phyloP scores from a whole-genome alignment of 1,284 basidiomycete species.

The Peniophora sp. region DNA sequence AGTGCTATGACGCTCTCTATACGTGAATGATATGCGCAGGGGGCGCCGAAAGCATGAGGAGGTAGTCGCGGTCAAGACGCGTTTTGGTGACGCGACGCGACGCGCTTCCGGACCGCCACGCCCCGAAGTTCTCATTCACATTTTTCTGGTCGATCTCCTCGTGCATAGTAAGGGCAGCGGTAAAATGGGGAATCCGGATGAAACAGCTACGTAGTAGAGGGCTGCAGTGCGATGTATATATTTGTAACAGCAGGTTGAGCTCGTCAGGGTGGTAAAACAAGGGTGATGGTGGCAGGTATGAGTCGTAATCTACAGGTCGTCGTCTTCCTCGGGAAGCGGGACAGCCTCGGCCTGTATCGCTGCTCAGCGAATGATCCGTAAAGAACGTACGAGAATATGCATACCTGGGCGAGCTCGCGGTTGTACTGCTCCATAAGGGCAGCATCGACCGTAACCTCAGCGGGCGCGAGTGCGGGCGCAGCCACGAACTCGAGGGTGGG shows the following conservation, averaged over 20 bases:
- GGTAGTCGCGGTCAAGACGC: neutral
- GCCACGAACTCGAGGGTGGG: slow-evolving; percentile 90
- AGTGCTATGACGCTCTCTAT: too few species aligned
- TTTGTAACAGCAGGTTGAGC: slow-evolving; percentile 1
- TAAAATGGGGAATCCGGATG: too few species aligned
- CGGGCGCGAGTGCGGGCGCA: slow-evolving; percentile 91
- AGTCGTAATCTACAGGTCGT: slow-evolving; percentile 43
- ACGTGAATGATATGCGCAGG: too few species aligned
- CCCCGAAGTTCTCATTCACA: neutral
- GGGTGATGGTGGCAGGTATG: too few species aligned
- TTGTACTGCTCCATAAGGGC: slow-evolving; percentile 81
- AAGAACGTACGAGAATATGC: slow-evolving; percentile 13
- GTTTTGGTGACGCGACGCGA: neutral
- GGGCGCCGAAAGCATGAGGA: neutral
- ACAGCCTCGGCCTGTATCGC: slow-evolving; percentile 57
- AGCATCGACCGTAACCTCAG: slow-evolving; percentile 85
- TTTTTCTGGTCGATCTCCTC: too few species aligned
- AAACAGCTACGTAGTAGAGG: too few species aligned
- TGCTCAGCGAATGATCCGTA: slow-evolving; percentile 1
- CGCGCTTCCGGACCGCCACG: neutral
- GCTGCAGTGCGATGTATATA: neutral
- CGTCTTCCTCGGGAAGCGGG: slow-evolving; percentile 76
- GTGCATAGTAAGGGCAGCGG: too few species aligned
- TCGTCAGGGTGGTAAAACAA: neutral
- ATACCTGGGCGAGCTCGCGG: slow-evolving; percentile 65